Base-by-base conservation (phyloP, 176 grass and related monocot genomes). In the Phragmites australis region DNA sequence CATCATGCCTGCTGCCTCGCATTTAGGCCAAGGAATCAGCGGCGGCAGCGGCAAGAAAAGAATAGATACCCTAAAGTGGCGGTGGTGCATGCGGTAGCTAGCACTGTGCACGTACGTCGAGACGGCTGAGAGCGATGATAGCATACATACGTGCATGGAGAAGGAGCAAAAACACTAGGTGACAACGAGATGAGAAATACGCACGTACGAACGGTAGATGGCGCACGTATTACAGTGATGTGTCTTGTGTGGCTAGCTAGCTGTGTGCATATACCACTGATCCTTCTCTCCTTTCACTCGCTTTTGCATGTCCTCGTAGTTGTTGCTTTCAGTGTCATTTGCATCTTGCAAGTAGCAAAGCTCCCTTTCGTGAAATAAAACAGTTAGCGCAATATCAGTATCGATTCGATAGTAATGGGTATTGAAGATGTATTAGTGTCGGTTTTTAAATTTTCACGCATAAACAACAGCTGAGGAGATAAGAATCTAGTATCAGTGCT, bases 31-130 rank as follows among this genome's bases (percentile, higher is more conserved):
- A 34, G 63, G 52, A 37, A 77, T 44, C 79, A 16, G 55, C 79
- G 74, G 80, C 50, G 3, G 61, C 69, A 80, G 75, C 42, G 69
- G 76, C 87, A 75, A 70, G 70, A 89, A 89, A 89, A 89, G 70
- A 65, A 85, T 76, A 85, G 77, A 89, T 76, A 85, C 87, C 77
- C 54, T 61, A 81, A 89, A 89, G 82, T 77, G 62, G 70, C 87
- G 70, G 77, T 22, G 78, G 25, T 54, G 77, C 27, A 2, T 17
- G 25, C 27, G 54, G 44, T 81, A 48, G 41, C 57, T 37, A 40
- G 59, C 59, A 9, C 31, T 58, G 78, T 68, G 78, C 12, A 21
- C 6, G 69, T 61, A 10, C 18, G 50, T 63, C 72, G 69, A 56
- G 57, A 79, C 47, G 29, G 25, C 60, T n/a, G 14, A 58, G 59